Conservation (phyloP, 1,284 basidiomycete genomes). For the Tilletia walkeri region DNA sequence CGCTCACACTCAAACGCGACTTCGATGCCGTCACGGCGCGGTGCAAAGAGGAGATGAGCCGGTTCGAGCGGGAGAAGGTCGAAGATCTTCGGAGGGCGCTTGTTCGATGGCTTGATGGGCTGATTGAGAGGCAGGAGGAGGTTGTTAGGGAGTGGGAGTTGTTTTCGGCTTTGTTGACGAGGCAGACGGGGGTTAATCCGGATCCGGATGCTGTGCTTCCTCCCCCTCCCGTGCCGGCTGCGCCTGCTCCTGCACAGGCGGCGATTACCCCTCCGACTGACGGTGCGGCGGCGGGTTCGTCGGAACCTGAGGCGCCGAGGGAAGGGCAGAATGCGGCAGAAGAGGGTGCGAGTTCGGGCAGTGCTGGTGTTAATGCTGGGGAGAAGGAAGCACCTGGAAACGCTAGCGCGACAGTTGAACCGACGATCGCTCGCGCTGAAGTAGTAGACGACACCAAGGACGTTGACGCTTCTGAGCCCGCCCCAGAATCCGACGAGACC, state of each 20-base stretch:
- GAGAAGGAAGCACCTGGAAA: not conserved
- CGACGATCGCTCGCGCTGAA: no score
- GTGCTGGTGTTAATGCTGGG: no score
- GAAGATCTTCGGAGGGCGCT: constrained; percentile 79
- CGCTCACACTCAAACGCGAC: constrained; percentile 64
- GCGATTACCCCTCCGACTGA: not conserved
- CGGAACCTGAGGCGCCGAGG: not conserved
- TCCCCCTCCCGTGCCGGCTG: not conserved
- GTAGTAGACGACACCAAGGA: no score
- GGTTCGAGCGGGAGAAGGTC: constrained; percentile 89
- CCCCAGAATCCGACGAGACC: no score
- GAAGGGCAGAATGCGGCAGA: not conserved
- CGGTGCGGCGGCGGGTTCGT: not conserved
- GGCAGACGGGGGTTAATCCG: constrained; percentile 35
- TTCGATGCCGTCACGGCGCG: constrained; percentile 83
- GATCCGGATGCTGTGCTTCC: constrained; percentile 6
- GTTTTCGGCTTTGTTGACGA: constrained; percentile 37
- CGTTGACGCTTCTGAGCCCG: no score
- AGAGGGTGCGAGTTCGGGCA: not conserved
- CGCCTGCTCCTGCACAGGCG: constrained; percentile 15
- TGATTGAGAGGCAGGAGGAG: constrained; percentile 78
- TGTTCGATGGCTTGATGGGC: constrained; percentile 74
- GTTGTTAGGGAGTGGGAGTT: constrained; percentile 57
- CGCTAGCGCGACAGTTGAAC: no score
- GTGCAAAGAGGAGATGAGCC: constrained; percentile 84